phyloP scores from a whole-genome alignment of 331 rosid species.

The Arachis monticola region DNA sequence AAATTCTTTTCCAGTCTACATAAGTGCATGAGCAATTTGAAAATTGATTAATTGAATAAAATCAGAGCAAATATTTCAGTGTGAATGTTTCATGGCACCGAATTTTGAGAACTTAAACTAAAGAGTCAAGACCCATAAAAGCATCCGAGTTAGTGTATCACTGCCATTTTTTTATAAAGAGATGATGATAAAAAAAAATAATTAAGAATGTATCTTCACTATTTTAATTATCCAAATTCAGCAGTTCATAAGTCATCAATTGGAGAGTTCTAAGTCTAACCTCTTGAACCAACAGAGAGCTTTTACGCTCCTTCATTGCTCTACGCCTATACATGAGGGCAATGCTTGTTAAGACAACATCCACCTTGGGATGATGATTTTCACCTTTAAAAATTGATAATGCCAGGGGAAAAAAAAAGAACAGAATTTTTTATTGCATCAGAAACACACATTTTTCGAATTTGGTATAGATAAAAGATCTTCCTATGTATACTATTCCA shows the following conservation, averaged over 20 bases:
- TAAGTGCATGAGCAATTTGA: not conserved
- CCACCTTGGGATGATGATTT: conserved; percentile 81
- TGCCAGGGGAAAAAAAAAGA: conserved; percentile 7
- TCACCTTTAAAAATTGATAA: conserved; percentile 58
- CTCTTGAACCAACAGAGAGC: conserved; percentile 87
- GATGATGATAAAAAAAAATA: not conserved
- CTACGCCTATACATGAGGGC: conserved; percentile 80
- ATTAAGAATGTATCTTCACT: not conserved
- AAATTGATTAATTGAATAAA: not conserved
- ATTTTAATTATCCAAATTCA: too few species aligned
- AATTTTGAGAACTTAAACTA: conserved; percentile 3
- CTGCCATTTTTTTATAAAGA: not conserved
- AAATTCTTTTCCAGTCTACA: conserved; percentile 17
- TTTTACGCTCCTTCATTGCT: conserved; percentile 66
- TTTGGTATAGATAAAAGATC: too few species aligned
- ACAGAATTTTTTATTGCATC: too few species aligned
- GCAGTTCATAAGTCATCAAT: too few species aligned
- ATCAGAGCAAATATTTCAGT: conserved; percentile 13
- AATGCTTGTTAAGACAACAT: conserved; percentile 68
- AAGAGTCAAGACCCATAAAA: not conserved
- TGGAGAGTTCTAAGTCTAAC: conserved; percentile 62
- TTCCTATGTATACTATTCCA: too few species aligned
- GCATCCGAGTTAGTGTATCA: conserved; percentile 2
- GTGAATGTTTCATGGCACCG: conserved; percentile 1
- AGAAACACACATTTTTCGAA: too few species aligned